Base-by-base conservation (phyloP, 306 rosid genomes). In the Inga laurina region DNA sequence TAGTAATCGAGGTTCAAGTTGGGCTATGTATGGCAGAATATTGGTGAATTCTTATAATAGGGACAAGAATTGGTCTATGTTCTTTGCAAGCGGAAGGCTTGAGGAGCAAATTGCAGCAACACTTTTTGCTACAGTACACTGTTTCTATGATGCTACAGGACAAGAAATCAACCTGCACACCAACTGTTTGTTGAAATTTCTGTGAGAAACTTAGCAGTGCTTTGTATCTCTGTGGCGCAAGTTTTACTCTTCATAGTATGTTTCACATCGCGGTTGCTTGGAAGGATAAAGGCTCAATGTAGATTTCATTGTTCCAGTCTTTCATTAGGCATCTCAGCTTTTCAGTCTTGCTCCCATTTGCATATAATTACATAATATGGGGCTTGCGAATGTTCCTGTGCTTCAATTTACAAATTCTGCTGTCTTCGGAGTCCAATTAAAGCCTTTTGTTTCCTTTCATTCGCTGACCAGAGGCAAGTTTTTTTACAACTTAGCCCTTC, bases 391-490 rank as follows among this genome's bases (percentile, higher is more conserved):
- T 62, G 80, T 85, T 74, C 85, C 90, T 52, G 78, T 69, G 11
- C 77, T 88, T 72, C 91, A 79, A 32, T 87, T 89, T 18, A 86
- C 75, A 30, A 59, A 79, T 82, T 85, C 86, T 77, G 44, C 87
- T 48, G 18, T 86, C 66, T 89, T 88, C n/a, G 89, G 93, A 77
- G 69, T 72, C 27, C 86, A 18, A 48, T 82, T 87, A 21, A 82
- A 67, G 39, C 34, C 87, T 22, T 83, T 89, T 68, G n/a, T 54
- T 79, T 86, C 72, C 86, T 88, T 77, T 48, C 88, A 85, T 69
- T 16, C 85, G 78, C 91, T 39, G 82, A 44, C 74, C 78, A 89
- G 14, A 79, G 87, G 98, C 86, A 79, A 90, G 94, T 85, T 79
- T 44, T 44, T 27, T 18, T 75, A 32, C 35, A 46, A 59, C 46